Conservation (phyloP, 148 eudicot species). For the Arctostaphylos glauca region DNA sequence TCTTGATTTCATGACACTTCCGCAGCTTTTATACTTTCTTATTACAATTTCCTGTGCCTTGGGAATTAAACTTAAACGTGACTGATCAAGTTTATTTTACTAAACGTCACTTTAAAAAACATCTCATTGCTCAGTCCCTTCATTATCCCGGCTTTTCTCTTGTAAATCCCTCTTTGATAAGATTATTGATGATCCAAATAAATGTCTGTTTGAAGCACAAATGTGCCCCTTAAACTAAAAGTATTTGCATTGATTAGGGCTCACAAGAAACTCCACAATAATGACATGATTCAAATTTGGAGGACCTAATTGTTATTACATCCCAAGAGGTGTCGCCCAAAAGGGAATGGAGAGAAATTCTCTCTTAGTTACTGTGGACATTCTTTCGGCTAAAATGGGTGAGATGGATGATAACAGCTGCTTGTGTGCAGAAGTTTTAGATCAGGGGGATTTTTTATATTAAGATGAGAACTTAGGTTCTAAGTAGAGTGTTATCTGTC, state of each 20-base stretch:
- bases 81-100: neutral
- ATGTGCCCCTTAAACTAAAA: neutral
- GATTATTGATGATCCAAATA: neutral
- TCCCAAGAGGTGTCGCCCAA: neutral
- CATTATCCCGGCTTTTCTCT: neutral
- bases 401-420: too few species aligned
- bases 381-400: too few species aligned
- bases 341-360: too few species aligned
- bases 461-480: too few species aligned
- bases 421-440: too few species aligned
- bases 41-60: neutral
- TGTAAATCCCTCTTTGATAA: neutral
- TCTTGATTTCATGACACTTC: neutral
- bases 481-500: too few species aligned
- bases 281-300: neutral
- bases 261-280: neutral
- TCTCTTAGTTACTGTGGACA: too few species aligned
- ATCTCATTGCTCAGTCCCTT: neutral
- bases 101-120: neutral
- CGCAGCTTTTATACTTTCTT: neutral
- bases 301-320: neutral
- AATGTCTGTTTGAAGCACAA: neutral
- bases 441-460: too few species aligned
- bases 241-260: neutral
- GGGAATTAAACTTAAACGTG: neutral